Conservation (phyloP, 148 eudicot species). For the Suaeda aralocaspica region DNA sequence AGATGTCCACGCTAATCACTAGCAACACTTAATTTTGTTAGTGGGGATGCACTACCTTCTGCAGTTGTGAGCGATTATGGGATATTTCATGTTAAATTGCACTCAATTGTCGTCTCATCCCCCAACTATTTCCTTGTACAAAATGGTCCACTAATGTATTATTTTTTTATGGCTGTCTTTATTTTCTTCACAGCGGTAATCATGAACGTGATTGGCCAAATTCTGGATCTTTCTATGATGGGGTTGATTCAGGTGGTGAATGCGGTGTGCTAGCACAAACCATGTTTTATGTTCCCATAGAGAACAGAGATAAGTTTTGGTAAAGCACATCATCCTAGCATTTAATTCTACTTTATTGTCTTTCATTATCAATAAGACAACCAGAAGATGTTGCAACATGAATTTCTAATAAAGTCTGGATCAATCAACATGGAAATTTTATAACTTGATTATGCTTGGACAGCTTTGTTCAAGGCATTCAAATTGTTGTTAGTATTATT, state of each 20-base stretch:
- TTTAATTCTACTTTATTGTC: background rate
- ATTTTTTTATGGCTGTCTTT: background rate
- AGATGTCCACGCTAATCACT: background rate
- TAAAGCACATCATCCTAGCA: slow-evolving; percentile 21
- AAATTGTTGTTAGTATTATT: too few relatives aligned
- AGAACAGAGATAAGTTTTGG: slow-evolving; percentile 87
- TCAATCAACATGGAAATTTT: too few relatives aligned
- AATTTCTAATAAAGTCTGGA: background rate
- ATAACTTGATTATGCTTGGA: too few relatives aligned
- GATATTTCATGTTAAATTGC: background rate
- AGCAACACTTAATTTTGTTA: background rate
- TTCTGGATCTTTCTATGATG: slow-evolving; percentile 66
- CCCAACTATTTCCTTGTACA: background rate
- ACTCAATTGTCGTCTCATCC: background rate
- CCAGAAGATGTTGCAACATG: background rate
- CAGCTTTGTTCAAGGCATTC: too few relatives aligned
- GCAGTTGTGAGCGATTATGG: background rate
- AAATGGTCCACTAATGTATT: background rate
- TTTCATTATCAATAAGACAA: background rate
- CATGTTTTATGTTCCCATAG: slow-evolving; percentile 79
- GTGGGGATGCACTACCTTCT: background rate
- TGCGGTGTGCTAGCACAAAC: slow-evolving; percentile 87
- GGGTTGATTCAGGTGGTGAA: slow-evolving; percentile 79
- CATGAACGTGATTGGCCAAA: slow-evolving; percentile 89
- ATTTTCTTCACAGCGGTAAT: slow-evolving; percentile 51